Evolutionary conservation across 2,329 filamentous ascomycete species (phyloP).

Genomic region (Herpotrichia juniperi): DNA sequence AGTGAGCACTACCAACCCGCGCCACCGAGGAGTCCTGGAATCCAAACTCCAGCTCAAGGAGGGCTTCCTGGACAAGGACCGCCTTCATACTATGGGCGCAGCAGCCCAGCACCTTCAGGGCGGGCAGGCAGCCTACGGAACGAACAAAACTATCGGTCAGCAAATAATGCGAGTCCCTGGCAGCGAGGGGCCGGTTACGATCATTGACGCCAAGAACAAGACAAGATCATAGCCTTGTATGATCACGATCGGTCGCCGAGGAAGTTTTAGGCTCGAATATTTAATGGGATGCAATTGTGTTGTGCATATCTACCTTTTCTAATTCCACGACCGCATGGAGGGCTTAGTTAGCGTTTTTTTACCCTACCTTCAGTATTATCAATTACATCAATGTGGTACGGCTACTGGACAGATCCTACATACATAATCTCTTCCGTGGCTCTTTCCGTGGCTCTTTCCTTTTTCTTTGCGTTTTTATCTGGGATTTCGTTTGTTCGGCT

Average conservation of each 20-base stretch:
- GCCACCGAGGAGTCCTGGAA: slow-evolving; percentile 53
- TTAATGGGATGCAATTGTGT: slow-evolving; percentile 5
- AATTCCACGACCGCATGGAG: slow-evolving; percentile 13
- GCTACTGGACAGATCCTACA: slow-evolving; percentile 3
- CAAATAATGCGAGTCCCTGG: slow-evolving; percentile 67
- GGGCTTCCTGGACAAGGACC: slow-evolving; percentile 29
- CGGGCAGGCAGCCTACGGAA: slow-evolving; percentile 36
- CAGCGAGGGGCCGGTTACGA: slow-evolving; percentile 70
- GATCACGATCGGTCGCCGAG: slow-evolving; percentile 28
- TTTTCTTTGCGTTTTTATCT: neutral
- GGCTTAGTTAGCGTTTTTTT: slow-evolving; percentile 1
- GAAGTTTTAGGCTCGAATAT: slow-evolving; percentile 19
- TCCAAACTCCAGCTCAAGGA: slow-evolving; percentile 50
- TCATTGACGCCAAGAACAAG: slow-evolving; percentile 53
- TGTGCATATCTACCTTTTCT: slow-evolving; percentile 16
- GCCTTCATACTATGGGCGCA: slow-evolving; percentile 44
- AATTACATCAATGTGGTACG: neutral
- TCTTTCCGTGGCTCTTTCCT: neutral
- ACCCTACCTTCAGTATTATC: neutral
- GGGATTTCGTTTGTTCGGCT: slow-evolving; percentile 7
- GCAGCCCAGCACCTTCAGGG: slow-evolving; percentile 39
- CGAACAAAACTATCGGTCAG: slow-evolving; percentile 47
- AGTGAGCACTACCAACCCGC: slow-evolving; percentile 51
- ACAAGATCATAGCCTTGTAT: slow-evolving; percentile 42
- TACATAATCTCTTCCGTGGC: slow-evolving; percentile 9